A percentile compares a stretch with the other conserved stretches of the same genome.
These are phyloP conservation scores for Nicotiana sylvestris DNA, from an alignment of 257 asterid species.

Conservation along the genomic window DNA sequence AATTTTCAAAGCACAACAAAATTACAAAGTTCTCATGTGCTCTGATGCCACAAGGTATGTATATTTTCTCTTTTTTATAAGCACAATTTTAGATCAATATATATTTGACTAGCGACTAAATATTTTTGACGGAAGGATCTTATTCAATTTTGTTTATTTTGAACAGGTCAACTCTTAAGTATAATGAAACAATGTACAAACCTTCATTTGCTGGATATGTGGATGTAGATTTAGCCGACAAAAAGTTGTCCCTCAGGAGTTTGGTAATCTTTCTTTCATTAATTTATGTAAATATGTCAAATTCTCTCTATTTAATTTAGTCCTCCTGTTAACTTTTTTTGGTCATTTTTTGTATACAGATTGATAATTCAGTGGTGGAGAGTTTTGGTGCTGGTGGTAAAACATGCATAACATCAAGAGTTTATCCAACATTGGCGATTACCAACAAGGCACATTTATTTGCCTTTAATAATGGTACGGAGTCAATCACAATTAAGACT, in stretches of 20 bases:
- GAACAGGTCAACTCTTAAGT: slow-evolving; percentile 14
- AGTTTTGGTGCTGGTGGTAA: slow-evolving; percentile 19
- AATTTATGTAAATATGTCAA: not conserved
- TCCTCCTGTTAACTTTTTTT: not conserved
- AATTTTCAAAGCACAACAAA: slow-evolving; percentile 41
- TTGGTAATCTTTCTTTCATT: not conserved
- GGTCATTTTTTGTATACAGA: not conserved
- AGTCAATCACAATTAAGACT: slow-evolving; percentile 1
- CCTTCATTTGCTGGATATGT: slow-evolving; percentile 26
- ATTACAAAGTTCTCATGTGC: slow-evolving; percentile 57
- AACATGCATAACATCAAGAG: slow-evolving; percentile 6
- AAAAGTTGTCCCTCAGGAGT: slow-evolving; percentile 13
- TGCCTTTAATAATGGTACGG: not conserved
- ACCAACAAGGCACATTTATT: not conserved
- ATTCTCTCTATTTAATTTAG: not conserved
- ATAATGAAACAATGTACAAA: slow-evolving; percentile 11
- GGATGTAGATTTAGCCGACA: slow-evolving; percentile 12
- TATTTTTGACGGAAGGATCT: no score
- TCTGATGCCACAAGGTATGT: slow-evolving; percentile 57
- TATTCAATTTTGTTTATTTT: not conserved
- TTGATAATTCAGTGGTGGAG: slow-evolving; percentile 23
- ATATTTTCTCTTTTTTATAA: no score
- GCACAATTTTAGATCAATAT: not conserved
- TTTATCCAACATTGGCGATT: not conserved
- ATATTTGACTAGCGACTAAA: no score